Conservation (phyloP, 1,284 basidiomycete species). For the Tilletia horrida region DNA sequence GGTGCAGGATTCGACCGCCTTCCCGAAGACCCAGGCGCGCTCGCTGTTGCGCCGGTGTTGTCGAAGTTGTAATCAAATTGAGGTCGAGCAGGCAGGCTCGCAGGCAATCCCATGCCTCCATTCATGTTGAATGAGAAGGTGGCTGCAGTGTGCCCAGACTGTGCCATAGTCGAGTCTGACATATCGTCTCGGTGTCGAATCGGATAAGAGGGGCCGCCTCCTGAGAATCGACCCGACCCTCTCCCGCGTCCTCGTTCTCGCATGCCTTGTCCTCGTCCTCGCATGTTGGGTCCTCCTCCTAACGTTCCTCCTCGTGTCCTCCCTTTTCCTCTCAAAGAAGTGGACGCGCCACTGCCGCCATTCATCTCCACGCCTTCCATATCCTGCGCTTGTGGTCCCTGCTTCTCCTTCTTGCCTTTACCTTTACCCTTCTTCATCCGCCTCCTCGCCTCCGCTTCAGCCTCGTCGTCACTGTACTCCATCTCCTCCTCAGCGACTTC, state of each 20-base stretch:
- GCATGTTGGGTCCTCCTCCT: background rate
- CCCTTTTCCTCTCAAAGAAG: background rate
- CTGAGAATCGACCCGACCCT: background rate
- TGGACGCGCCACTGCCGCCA: background rate
- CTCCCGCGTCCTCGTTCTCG: background rate
- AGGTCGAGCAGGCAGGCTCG: conserved; percentile 6
- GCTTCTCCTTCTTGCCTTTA: conserved; percentile 43
- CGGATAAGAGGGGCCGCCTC: background rate
- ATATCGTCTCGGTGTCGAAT: conserved; percentile 6
- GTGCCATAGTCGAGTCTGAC: background rate
- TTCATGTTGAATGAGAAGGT: background rate
- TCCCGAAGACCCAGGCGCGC: background rate
- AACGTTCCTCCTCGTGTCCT: background rate
- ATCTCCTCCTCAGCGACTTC: conserved; percentile 78
- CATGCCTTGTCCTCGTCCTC: background rate
- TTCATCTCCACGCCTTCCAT: background rate
- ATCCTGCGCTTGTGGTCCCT: background rate
- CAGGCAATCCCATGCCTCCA: background rate
- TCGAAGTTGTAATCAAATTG: conserved; percentile 5
- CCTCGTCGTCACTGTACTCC: conserved; percentile 86
- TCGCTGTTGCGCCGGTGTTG: background rate
- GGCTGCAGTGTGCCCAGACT: background rate
- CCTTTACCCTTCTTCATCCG: conserved; percentile 26
- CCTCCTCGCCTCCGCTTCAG: conserved; percentile 68
- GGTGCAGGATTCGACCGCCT: conserved; percentile 7